Evolutionary conservation across 805 yeast species (phyloP), one percentile per base, ranked within the genome.

Genomic region (Myxozyma melibiosi): DNA sequence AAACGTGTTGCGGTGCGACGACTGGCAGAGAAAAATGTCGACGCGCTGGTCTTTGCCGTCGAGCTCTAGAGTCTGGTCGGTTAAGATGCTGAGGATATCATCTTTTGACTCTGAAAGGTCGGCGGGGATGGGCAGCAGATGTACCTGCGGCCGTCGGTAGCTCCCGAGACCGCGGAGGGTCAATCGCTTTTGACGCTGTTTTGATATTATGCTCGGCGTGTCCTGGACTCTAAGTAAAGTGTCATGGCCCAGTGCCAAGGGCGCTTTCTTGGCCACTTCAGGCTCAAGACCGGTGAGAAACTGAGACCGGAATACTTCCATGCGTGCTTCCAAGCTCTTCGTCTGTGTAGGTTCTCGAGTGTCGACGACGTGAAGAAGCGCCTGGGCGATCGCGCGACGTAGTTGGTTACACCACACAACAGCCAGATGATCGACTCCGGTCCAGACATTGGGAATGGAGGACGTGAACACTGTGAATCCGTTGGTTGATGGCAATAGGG

Each of bases 351-450:
- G 75, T 0, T 76, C 69, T 0, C 68, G 62, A 24, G 70, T 71
- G 65, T 88, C 87, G 1, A 82, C 79, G 11, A 86, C 75, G 30
- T 82, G 85, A 46, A 87, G 71, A 30, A 94, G 67, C 0, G 84
- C 74, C 47, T 73, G 73, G 8, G 88, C 85, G 1, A 92, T 62
- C 13, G 78, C 80, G 49, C 80, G 76, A 51, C 97, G 78, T 34
- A 91, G 73, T 70, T 92, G 97, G 58, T 84, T 87, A 72, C 99
- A 92, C 99, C 99, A 92, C 1, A 92, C 96, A 45, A 94, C 84
- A 0, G 98, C 97, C 62, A 90, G 77, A 73, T 92, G 99, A 70
- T 92, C 98, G 38, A 90, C 84, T 1, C 97, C 87, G 0, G 96
- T 84, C 96, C 97, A 92, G 1, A 94, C 97, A 1, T 78, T 79